phyloP scores from a whole-genome alignment of 148 eudicot genomes.

The Rhododendron williamsianum region DNA sequence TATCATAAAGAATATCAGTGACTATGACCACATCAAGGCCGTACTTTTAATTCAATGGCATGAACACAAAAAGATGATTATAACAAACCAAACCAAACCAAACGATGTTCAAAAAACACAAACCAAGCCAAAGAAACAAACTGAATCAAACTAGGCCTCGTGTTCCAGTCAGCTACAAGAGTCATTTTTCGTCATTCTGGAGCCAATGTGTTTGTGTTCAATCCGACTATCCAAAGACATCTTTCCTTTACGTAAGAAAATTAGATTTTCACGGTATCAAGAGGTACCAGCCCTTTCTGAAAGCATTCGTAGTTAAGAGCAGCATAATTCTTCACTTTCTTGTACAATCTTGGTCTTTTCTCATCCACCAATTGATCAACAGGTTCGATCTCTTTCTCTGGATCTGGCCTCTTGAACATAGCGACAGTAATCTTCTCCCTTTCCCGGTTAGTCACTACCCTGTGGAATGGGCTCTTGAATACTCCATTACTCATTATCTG shows the following conservation, averaged over 20 bases:
- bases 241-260: neutral
- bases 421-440: conserved; percentile 37
- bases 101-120: neutral
- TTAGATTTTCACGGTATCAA: neutral
- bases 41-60: neutral
- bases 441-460: conserved; percentile 34
- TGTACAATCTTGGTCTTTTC: conserved; percentile 31
- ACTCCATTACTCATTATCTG: conserved; percentile 49
- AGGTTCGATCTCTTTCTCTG: conserved; percentile 24
- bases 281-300: conserved; percentile 1
- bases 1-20: neutral
- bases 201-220: neutral
- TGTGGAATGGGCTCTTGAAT: conserved; percentile 43
- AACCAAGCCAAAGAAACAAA: neutral
- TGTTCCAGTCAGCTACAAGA: neutral
- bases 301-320: conserved; percentile 1
- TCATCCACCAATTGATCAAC: conserved; percentile 24
- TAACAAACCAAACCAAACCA: neutral
- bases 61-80: neutral
- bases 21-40: neutral
- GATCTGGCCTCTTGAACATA: conserved; percentile 27
- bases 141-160: neutral
- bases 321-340: conserved; percentile 25
- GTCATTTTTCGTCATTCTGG: neutral
- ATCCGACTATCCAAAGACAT: neutral